A percentile compares a stretch with the other conserved stretches of the same genome.
These are phyloP conservation scores for Xylaria digitata DNA, from an alignment of 2,329 filamentous ascomycete species.

Conservation along the genomic window DNA sequence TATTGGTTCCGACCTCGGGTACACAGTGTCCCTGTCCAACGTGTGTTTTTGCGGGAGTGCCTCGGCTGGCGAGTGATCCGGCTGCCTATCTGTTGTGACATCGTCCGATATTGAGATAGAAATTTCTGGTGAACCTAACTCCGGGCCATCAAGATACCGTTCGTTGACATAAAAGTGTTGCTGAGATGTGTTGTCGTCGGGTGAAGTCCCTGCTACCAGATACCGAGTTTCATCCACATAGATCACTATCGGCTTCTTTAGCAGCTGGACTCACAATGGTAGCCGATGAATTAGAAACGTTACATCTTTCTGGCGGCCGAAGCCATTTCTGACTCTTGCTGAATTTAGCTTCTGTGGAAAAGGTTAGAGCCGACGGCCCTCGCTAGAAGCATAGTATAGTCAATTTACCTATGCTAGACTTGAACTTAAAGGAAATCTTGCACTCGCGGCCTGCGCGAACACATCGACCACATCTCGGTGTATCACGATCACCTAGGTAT, in stretches of 20 bases:
- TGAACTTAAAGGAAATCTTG: conserved; percentile 51
- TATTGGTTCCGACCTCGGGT: conserved; percentile 16
- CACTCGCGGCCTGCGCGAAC: conserved; percentile 50
- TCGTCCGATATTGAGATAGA: conserved; percentile 23
- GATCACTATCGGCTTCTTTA: conserved; percentile 44
- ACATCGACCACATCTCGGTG: conserved; percentile 50
- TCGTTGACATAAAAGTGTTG: conserved; percentile 42
- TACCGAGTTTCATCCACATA: conserved; percentile 49
- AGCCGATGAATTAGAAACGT: conserved; percentile 14
- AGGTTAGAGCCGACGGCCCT: conserved; percentile 21
- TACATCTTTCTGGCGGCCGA: conserved; percentile 46
- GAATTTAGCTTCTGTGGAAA: conserved; percentile 41
- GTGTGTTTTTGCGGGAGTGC: not conserved
- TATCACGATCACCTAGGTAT: conserved; percentile 55
- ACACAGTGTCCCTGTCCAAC: not conserved
- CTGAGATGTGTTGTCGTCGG: conserved; percentile 38
- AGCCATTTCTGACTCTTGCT: conserved; percentile 49
- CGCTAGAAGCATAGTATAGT: conserved; percentile 1
- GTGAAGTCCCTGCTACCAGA: conserved; percentile 42
- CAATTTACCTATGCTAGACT: conserved; percentile 47
- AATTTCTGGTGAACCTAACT: conserved; percentile 32
- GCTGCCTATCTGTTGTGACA: conserved; percentile 10
- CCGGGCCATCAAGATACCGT: conserved; percentile 29
- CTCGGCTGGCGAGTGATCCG: conserved; percentile 9
- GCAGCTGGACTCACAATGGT: conserved; percentile 1